Evolutionary conservation across 1,284 basidiomycete genomes (phyloP).

Genomic region (Neotropicomus parvogracilis): DNA sequence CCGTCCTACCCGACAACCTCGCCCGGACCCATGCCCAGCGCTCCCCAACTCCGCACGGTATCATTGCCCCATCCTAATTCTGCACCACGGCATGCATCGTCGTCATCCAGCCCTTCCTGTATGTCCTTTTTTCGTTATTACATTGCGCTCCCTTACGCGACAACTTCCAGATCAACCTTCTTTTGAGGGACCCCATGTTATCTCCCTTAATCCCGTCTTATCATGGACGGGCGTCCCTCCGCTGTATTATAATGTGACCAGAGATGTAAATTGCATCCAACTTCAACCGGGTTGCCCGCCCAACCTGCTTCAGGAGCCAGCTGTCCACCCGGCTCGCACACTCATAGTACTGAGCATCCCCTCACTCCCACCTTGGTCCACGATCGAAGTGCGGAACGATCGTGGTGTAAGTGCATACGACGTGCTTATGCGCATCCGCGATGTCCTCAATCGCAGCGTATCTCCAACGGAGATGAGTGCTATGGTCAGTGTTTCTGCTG

Average conservation of each 20-base stretch:
- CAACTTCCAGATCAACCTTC: constrained; percentile 14
- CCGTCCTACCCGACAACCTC: constrained; percentile 16
- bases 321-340: constrained; percentile 22
- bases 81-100: constrained; percentile 12
- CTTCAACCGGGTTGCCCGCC: constrained; percentile 18
- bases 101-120: constrained; percentile 18
- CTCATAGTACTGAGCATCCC: constrained; percentile 21
- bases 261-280: constrained; percentile 25
- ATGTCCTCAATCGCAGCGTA: constrained; percentile 27
- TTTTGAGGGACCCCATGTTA: constrained; percentile 8
- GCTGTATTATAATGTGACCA: constrained; percentile 28
- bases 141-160: constrained; percentile 1
- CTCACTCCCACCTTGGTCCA: constrained; percentile 26
- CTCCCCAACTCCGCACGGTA: constrained; percentile 28
- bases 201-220: constrained; percentile 30
- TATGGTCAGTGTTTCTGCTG: constrained; percentile 22
- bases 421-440: constrained; percentile 27
- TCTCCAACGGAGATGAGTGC: constrained; percentile 25
- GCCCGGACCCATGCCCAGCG: constrained; percentile 23
- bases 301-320: constrained; percentile 20
- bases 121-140: background rate
- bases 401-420: constrained; percentile 30
- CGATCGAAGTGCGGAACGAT: constrained; percentile 31
- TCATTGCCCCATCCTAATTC: constrained; percentile 34
- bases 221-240: constrained; percentile 17